These are phyloP conservation scores for Sclerotinia borealis DNA, from an alignment of 2,329 filamentous ascomycete genomes.

Conservation along the genomic window DNA sequence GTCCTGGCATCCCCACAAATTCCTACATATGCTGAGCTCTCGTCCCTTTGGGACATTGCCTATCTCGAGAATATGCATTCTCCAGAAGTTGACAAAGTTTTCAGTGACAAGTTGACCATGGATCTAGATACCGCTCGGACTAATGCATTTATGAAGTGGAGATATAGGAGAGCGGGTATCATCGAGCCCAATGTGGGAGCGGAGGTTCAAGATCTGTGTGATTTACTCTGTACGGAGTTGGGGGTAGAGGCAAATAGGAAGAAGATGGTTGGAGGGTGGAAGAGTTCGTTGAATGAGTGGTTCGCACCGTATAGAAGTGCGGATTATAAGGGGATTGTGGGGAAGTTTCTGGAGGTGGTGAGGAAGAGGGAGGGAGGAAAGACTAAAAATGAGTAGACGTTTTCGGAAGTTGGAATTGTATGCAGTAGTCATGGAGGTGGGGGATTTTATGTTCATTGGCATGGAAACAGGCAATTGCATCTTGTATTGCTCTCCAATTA, in stretches of 20 bases:
- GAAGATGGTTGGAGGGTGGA: neutral
- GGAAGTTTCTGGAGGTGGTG: conserved; percentile 9
- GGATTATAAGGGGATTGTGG: conserved; percentile 14
- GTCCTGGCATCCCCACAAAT: conserved; percentile 8
- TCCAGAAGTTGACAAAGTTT: neutral
- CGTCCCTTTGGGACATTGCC: conserved; percentile 10
- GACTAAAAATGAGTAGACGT: neutral
- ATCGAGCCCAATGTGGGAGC: conserved; percentile 10
- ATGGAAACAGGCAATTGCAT: neutral
- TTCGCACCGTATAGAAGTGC: conserved; percentile 12
- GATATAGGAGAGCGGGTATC: neutral
- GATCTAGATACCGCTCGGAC: neutral
- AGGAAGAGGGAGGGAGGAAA: neutral
- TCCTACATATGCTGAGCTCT: conserved; percentile 13
- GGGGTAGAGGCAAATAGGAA: conserved; percentile 7
- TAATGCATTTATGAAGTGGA: conserved; percentile 9
- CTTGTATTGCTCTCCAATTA: neutral
- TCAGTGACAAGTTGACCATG: conserved; percentile 1
- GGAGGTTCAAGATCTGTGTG: conserved; percentile 14
- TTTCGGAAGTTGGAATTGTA: too few relatives aligned
- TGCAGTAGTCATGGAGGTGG: too few relatives aligned
- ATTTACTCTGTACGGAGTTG: conserved; percentile 8
- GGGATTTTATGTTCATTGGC: neutral
- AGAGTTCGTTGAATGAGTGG: conserved; percentile 12
- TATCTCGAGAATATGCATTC: conserved; percentile 14